A percentile compares a stretch with the other conserved stretches of the same genome.
Conservation (phyloP, 306 rosid species). For the Corylus heterophylla region DNA sequence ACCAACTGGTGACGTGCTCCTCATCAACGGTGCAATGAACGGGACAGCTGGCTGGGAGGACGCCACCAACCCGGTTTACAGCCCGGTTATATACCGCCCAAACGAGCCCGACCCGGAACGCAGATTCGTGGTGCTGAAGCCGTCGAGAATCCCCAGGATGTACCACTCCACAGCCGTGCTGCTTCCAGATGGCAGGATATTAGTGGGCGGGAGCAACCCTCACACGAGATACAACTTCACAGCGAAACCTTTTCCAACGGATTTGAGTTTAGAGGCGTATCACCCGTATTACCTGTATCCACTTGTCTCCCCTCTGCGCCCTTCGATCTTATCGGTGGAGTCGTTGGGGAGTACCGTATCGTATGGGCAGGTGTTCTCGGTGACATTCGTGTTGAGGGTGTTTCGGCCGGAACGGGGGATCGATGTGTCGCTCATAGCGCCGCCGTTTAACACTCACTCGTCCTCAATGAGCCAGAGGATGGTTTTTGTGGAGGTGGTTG, state of each 20-base stretch:
- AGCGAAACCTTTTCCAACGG: slow-evolving; percentile 50
- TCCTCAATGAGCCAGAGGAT: slow-evolving; percentile 68
- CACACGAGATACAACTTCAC: slow-evolving; percentile 56
- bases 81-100: slow-evolving; percentile 56
- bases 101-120: background rate
- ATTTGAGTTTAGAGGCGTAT: slow-evolving; percentile 64
- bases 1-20: slow-evolving; percentile 57
- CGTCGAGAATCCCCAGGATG: slow-evolving; percentile 53
- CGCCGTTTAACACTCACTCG: slow-evolving; percentile 78
- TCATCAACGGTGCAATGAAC: slow-evolving; percentile 67
- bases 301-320: slow-evolving; percentile 11
- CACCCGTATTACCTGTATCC: slow-evolving; percentile 56
- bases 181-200: slow-evolving; percentile 59
- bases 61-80: slow-evolving; percentile 47
- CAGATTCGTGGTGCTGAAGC: slow-evolving; percentile 44
- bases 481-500: slow-evolving; percentile 35
- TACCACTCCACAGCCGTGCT: slow-evolving; percentile 71
- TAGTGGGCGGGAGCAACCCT: slow-evolving; percentile 89
- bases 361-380: slow-evolving; percentile 38
- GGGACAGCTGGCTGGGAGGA: slow-evolving; percentile 80
- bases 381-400: slow-evolving; percentile 37
- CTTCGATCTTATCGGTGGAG: slow-evolving; percentile 49
- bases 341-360: slow-evolving; percentile 20
- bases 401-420: slow-evolving; percentile 15
- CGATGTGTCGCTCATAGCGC: slow-evolving; percentile 43